These are phyloP conservation scores for Letharia lupina DNA, from an alignment of 495 filamentous ascomycete genomes.

Conservation along the genomic window DNA sequence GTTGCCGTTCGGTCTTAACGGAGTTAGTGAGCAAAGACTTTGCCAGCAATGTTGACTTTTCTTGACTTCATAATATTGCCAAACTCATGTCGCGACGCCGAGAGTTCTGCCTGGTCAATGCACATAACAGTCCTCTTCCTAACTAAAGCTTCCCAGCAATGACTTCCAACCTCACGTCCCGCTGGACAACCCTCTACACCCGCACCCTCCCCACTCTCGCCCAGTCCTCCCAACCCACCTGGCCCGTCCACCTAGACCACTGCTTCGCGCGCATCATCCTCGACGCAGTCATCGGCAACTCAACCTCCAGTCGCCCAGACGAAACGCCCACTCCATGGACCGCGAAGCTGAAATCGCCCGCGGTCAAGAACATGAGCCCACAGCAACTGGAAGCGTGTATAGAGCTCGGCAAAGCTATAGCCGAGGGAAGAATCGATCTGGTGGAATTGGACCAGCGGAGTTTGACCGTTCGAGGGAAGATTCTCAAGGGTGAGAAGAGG, in stretches of 20 bases:
- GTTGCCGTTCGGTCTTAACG: background rate
- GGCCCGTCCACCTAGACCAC: constrained; percentile 33
- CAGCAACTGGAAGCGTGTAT: constrained; percentile 27
- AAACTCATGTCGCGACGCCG: background rate
- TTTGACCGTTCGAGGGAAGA: constrained; percentile 27
- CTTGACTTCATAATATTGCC: background rate
- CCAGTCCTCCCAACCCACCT: constrained; percentile 23
- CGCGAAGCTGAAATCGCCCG: constrained; percentile 14
- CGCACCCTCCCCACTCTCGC: constrained; percentile 21
- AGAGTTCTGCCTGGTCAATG: background rate
- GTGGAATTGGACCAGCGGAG: constrained; percentile 26
- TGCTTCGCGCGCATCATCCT: constrained; percentile 36
- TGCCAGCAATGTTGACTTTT: background rate
- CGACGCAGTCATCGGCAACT: constrained; percentile 30
- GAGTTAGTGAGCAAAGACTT: background rate
- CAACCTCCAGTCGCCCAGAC: background rate
- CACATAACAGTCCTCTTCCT: background rate
- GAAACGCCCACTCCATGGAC: constrained; percentile 13
- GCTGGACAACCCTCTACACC: constrained; percentile 17
- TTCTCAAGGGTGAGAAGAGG: constrained; percentile 19
- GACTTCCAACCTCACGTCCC: background rate
- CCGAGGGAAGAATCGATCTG: constrained; percentile 25
- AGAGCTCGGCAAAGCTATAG: constrained; percentile 27
- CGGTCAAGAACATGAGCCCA: constrained; percentile 28
- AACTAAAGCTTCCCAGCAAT: background rate